These are phyloP conservation scores for Coniella vitis DNA, from an alignment of 2,329 filamentous ascomycete genomes.

Conservation along the genomic window DNA sequence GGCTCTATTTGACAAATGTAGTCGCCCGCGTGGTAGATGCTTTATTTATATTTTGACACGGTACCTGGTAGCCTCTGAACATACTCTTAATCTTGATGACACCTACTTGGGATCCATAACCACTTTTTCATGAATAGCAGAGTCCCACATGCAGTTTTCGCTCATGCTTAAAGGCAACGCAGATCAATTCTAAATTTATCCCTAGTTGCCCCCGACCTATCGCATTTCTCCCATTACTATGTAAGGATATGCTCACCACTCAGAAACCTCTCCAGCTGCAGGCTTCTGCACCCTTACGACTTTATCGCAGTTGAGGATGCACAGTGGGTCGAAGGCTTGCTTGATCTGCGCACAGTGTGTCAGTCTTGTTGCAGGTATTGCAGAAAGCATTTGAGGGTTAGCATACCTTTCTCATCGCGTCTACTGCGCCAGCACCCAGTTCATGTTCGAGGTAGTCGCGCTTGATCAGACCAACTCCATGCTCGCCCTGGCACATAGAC, in stretches of 20 bases:
- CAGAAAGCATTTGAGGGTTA: constrained; percentile 4
- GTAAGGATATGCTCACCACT: constrained; percentile 41
- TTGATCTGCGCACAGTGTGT: constrained; percentile 52
- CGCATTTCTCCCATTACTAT: no score
- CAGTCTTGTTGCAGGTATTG: neutral
- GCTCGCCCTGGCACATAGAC: constrained; percentile 53
- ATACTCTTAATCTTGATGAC: no score
- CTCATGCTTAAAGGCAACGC: no score
- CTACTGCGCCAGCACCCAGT: constrained; percentile 65
- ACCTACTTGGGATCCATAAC: no score
- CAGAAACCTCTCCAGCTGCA: constrained; percentile 38
- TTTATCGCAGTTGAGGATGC: constrained; percentile 63
- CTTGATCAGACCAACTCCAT: constrained; percentile 79
- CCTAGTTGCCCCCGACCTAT: no score
- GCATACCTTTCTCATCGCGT: constrained; percentile 72
- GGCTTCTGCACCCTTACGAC: constrained; percentile 55
- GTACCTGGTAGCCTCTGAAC: no score
- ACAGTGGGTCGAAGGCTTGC: constrained; percentile 70
- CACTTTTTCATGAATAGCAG: no score
- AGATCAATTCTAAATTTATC: no score
- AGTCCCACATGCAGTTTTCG: no score
- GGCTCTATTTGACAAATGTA: no score
- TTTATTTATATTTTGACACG: no score
- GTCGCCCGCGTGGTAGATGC: no score
- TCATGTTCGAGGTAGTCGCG: constrained; percentile 76